phyloP scores from a whole-genome alignment of 2,329 filamentous ascomycete genomes.

The Calonectria fujianensis region DNA sequence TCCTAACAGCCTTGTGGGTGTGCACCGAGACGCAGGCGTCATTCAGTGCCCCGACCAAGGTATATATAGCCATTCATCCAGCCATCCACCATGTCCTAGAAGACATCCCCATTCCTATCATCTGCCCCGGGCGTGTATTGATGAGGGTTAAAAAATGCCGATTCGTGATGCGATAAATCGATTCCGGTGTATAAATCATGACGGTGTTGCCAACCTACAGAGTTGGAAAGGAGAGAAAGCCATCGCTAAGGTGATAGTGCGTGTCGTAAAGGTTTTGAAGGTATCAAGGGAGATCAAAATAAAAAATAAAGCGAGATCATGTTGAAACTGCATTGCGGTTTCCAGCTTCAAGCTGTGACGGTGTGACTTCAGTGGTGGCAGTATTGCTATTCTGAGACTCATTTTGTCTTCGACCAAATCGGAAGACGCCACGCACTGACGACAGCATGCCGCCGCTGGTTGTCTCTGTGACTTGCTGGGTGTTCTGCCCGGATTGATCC shows the following conservation, averaged over 20 bases:
- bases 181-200: constrained; percentile 55
- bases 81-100: constrained; percentile 34
- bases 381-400: constrained; percentile 37
- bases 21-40: constrained; percentile 12
- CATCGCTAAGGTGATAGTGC: constrained; percentile 54
- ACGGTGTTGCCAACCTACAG: constrained; percentile 49
- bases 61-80: constrained; percentile 50
- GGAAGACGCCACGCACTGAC: constrained; percentile 58
- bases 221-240: constrained; percentile 55
- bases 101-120: constrained; percentile 35
- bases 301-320: constrained; percentile 39
- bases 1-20: constrained; percentile 34
- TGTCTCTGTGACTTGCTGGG: constrained; percentile 9
- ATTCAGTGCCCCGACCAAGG: constrained; percentile 38
- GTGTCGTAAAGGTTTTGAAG: constrained; percentile 46
- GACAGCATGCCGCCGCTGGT: constrained; percentile 54
- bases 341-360: constrained; percentile 69
- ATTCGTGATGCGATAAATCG: constrained; percentile 54
- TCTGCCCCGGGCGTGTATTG: constrained; percentile 44
- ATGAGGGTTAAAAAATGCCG: constrained; percentile 50
- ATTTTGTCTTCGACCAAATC: constrained; percentile 57
- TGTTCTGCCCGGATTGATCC: constrained; percentile 6
- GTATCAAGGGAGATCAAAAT: constrained; percentile 32
- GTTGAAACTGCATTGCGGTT: constrained; percentile 54
- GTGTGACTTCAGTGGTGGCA: constrained; percentile 58